phyloP scores from a whole-genome alignment of 2,329 filamentous ascomycete species.

The Fusarium cicatricum region DNA sequence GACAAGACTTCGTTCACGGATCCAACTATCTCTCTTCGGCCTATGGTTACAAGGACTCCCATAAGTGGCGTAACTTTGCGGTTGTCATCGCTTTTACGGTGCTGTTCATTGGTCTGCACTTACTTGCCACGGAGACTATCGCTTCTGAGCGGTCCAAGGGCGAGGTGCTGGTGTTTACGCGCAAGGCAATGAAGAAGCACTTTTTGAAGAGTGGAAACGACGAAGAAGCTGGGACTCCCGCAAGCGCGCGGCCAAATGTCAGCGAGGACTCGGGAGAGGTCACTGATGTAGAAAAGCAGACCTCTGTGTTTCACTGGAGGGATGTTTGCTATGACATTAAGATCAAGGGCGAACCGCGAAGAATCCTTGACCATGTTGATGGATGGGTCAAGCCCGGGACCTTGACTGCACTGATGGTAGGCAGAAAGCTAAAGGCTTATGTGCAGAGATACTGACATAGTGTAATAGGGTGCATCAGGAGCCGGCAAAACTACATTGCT shows the following conservation, averaged over 20 bases:
- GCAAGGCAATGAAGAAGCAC: slow-evolving; percentile 32
- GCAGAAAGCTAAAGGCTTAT: slow-evolving; percentile 74
- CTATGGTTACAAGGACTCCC: slow-evolving; percentile 25
- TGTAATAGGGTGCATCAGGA: slow-evolving; percentile 76
- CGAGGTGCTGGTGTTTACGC: slow-evolving; percentile 35
- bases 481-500: slow-evolving; percentile 89
- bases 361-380: slow-evolving; percentile 73
- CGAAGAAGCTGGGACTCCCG: slow-evolving; percentile 7
- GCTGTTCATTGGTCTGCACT: slow-evolving; percentile 30
- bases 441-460: slow-evolving; percentile 83
- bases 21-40: slow-evolving; percentile 20
- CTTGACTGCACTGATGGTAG: slow-evolving; percentile 74
- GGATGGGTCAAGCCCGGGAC: slow-evolving; percentile 79
- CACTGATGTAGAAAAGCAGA: slow-evolving; percentile 33
- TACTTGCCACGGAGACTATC: slow-evolving; percentile 30
- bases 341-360: slow-evolving; percentile 68
- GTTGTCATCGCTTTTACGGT: slow-evolving; percentile 34
- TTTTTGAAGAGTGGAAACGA: slow-evolving; percentile 59
- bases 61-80: slow-evolving; percentile 35
- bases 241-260: slow-evolving; percentile 56
- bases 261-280: slow-evolving; percentile 58
- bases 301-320: slow-evolving; percentile 70
- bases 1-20: slow-evolving; percentile 28
- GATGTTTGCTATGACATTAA: slow-evolving; percentile 77
- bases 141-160: slow-evolving; percentile 36